These are phyloP conservation scores for Fusarium pseudoanthophilum DNA, from an alignment of 2,329 filamentous ascomycete species.

Conservation along the genomic window DNA sequence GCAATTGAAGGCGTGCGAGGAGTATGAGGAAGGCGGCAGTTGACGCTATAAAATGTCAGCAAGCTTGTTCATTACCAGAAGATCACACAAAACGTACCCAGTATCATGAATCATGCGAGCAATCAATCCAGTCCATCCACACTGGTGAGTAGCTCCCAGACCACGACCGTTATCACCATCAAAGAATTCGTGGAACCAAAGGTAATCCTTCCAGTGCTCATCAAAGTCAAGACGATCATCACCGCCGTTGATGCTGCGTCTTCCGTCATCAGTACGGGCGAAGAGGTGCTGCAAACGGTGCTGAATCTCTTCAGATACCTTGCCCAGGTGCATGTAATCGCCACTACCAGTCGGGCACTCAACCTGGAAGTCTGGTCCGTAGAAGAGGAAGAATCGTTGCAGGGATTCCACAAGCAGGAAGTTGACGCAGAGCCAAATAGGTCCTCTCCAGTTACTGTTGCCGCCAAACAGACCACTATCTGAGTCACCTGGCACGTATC, in stretches of 20 bases:
- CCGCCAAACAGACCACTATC: conserved; percentile 95
- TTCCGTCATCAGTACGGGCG: conserved; percentile 82
- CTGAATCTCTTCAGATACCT: conserved; percentile 94
- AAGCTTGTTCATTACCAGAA: neutral
- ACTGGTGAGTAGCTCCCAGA: conserved; percentile 92
- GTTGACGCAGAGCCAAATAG: conserved; percentile 96
- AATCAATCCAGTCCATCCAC: conserved; percentile 94
- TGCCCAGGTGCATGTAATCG: conserved; percentile 94
- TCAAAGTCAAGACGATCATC: conserved; percentile 91
- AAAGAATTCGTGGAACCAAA: conserved; percentile 99
- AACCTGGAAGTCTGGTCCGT: conserved; percentile 86
- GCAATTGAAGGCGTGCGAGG: conserved; percentile 86
- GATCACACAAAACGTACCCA: conserved; percentile 69
- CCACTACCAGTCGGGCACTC: conserved; percentile 95
- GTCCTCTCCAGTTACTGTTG: conserved; percentile 97
- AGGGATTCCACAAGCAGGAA: conserved; percentile 93
- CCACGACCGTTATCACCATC: conserved; percentile 92
- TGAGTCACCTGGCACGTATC: conserved; percentile 94
- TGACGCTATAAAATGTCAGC: conserved; percentile 71
- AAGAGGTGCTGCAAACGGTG: conserved; percentile 94
- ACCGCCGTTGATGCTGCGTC: conserved; percentile 87
- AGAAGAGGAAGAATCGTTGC: conserved; percentile 97
- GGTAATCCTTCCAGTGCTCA: conserved; percentile 82
- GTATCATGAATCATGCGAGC: conserved; percentile 98
- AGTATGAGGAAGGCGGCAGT: conserved; percentile 90